phyloP scores from a whole-genome alignment of 331 rosid genomes.

The Erythrophleum ivorense region DNA sequence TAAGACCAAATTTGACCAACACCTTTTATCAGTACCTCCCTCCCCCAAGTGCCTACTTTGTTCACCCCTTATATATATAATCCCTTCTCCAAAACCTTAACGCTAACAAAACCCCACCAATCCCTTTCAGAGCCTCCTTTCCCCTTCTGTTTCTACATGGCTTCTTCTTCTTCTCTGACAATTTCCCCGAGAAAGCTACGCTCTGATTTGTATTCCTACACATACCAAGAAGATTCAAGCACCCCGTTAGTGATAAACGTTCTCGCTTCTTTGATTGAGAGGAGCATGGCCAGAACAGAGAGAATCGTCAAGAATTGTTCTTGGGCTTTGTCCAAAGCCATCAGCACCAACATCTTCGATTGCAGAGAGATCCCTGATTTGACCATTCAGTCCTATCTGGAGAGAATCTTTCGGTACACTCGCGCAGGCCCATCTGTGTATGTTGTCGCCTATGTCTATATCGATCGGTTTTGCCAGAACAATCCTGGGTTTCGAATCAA shows the following conservation, averaged over 20 bases:
- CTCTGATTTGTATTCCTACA: slow-evolving; percentile 74
- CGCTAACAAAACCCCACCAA: not conserved
- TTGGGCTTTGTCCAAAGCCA: slow-evolving; percentile 47
- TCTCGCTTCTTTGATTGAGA: slow-evolving; percentile 83
- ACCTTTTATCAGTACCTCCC: not conserved
- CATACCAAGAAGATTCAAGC: slow-evolving; percentile 62
- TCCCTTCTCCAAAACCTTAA: not conserved
- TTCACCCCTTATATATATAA: not conserved
- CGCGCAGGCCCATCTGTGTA: slow-evolving; percentile 76
- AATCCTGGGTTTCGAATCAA: slow-evolving; percentile 73
- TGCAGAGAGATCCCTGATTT: slow-evolving; percentile 83
- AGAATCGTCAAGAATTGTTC: slow-evolving; percentile 69
- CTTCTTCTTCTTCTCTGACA: slow-evolving; percentile 44
- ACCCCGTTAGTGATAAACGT: slow-evolving; percentile 76
- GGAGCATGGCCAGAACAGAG: slow-evolving; percentile 81
- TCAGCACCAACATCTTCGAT: slow-evolving; percentile 61
- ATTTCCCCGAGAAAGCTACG: slow-evolving; percentile 87
- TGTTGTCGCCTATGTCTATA: slow-evolving; percentile 92
- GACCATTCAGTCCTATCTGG: slow-evolving; percentile 75
- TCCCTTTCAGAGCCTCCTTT: not conserved
- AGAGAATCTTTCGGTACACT: slow-evolving; percentile 90
- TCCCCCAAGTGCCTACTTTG: not conserved
- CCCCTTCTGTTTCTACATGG: slow-evolving; percentile 28
- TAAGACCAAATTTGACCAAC: not conserved
- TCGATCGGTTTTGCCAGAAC: slow-evolving; percentile 84